Evolutionary conservation across 2,329 filamentous ascomycete species (phyloP).

Genomic region (Pseudogymnoascus sp.): DNA sequence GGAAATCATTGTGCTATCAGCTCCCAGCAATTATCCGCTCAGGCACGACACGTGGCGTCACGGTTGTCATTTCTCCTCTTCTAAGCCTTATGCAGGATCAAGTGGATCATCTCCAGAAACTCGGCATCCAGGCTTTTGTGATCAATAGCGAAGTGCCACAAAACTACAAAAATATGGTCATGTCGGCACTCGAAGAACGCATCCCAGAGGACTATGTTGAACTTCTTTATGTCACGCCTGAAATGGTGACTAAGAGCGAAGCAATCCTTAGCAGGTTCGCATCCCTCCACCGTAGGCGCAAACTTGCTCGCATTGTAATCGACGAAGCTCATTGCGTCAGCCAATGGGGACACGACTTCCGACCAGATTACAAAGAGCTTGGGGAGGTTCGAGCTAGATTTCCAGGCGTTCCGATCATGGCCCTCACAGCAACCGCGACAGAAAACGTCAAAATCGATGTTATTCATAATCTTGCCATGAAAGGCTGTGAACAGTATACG

Average conservation of each 20-base stretch:
- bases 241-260: conserved; percentile 84
- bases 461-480: conserved; percentile 82
- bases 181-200: conserved; percentile 53
- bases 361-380: conserved; percentile 87
- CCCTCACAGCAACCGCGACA: conserved; percentile 90
- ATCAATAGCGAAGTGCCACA: conserved; percentile 70
- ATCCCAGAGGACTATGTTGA: conserved; percentile 73
- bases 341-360: conserved; percentile 98
- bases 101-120: conserved; percentile 68
- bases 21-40: conserved; percentile 76
- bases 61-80: conserved; percentile 88
- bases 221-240: conserved; percentile 89
- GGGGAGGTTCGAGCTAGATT: conserved; percentile 67
- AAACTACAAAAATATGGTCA: conserved; percentile 58
- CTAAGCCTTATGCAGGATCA: conserved; percentile 97
- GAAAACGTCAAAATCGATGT: conserved; percentile 88
- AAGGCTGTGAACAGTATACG: conserved; percentile 67
- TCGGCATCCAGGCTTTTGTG: conserved; percentile 71
- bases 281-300: conserved; percentile 59
- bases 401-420: conserved; percentile 80
- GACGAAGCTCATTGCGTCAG: conserved; percentile 99
- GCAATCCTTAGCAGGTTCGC: conserved; percentile 60
- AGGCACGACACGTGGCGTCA: conserved; percentile 78
- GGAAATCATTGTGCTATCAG: conserved; percentile 96
- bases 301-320: conserved; percentile 85